Conservation (phyloP, 2,329 filamentous ascomycete species). For the Xylaria sp. region DNA sequence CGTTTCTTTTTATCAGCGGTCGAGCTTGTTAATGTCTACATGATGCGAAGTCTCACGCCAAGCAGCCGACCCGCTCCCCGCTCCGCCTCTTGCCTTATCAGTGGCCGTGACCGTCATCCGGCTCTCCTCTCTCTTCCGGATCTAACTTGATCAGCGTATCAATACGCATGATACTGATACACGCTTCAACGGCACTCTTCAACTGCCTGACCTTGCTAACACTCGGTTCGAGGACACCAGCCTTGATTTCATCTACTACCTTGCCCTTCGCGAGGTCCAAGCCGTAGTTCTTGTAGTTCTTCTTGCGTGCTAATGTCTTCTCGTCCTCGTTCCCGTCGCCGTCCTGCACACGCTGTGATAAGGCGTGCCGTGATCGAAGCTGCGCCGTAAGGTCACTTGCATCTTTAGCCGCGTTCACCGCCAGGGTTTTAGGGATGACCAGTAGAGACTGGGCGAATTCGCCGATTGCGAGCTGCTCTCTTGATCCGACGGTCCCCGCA, state of each 20-base stretch:
- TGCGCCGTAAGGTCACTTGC: conserved; percentile 94
- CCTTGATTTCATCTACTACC: conserved; percentile 92
- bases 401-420: conserved; percentile 97
- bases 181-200: conserved; percentile 98
- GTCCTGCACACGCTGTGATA: conserved; percentile 91
- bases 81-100: conserved; percentile 54
- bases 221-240: conserved; percentile 93
- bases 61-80: conserved; percentile 32
- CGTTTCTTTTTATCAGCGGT: conserved; percentile 20
- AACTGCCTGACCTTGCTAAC: conserved; percentile 98
- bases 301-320: conserved; percentile 89
- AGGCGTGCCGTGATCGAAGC: conserved; percentile 90
- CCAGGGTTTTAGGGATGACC: conserved; percentile 93
- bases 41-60: conserved; percentile 36
- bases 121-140: conserved; percentile 79
- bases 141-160: conserved; percentile 99
- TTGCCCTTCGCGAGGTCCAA: conserved; percentile 89
- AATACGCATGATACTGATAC: conserved; percentile 99
- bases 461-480: conserved; percentile 96
- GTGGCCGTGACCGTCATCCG: conserved; percentile 88
- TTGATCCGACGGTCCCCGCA: conserved; percentile 93
- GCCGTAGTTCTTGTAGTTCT: conserved; percentile 99
- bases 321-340: conserved; percentile 86
- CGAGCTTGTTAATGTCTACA: conserved; percentile 28
- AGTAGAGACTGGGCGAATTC: conserved; percentile 97